Base-by-base conservation (phyloP, 805 yeast species). In the Saccharomycopsis fodiens region DNA sequence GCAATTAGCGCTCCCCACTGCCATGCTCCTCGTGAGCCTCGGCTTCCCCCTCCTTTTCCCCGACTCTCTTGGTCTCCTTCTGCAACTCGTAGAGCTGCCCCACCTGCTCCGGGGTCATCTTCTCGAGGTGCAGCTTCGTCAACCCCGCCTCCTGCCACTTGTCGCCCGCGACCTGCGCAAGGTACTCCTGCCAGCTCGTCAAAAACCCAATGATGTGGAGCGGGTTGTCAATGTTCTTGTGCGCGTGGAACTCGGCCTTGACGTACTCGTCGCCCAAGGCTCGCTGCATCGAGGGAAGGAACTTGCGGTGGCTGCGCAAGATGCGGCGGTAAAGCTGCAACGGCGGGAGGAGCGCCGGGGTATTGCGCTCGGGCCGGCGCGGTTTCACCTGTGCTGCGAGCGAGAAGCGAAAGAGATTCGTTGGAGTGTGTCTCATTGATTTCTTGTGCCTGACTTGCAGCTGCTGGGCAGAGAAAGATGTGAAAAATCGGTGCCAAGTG, bases 181-280 rank as follows among this genome's bases (percentile, higher is more conserved):
- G 68, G 56, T 85, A 85, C 51, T 82, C 91, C 62, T 93, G 98
- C 99, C 99, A 93, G 50, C 86, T 82, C 1, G 95, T 78, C 51
- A 93, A 69, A 56, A 93, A 93, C 8, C 97, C 98, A 8, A 93
- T 88, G 29, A 93, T 87, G 58, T 91, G 95, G 20, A 87, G 70
- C 2, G 99, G 97, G 61, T 93, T 88, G 53, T 87, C 96, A 4
- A 82, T 74, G 40, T 68, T 63, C 49, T 79, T 75, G 64, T 93
- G 98, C 4, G 89, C 82, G 56, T 79, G 78, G 68, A 93, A 93
- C 65, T 93, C 99, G 30, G 81, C 76, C 59, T 79, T 84, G 42
- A 91, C 96, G 60, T 93, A 93, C 54, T 78, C 72, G 62, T 93
- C 96, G 3, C 98, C 99, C 19, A 93, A 69, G 43, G 78, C 73